These are phyloP conservation scores for Trametes versicolor DNA, from an alignment of 1,284 basidiomycete genomes.

Conservation along the genomic window DNA sequence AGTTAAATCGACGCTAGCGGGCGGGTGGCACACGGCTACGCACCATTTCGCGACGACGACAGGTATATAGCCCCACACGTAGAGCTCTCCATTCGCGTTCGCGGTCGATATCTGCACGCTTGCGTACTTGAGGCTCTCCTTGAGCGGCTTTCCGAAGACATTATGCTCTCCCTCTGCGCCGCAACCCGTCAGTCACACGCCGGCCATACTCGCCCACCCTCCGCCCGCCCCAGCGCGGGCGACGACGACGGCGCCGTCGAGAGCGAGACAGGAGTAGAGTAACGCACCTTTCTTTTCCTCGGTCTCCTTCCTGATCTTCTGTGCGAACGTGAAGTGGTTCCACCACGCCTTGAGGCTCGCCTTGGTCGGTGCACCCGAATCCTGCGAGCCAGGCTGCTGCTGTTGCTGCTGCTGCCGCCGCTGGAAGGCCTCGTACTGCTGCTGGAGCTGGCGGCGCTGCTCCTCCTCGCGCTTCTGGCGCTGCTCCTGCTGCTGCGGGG, in stretches of 20 bases:
- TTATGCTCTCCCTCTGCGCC: conserved; percentile 39
- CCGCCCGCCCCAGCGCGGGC: background rate
- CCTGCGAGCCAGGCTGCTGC: conserved; percentile 11
- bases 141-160: conserved; percentile 90
- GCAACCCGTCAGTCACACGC: conserved; percentile 20
- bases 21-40: conserved; percentile 45
- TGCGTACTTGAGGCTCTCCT: conserved; percentile 87
- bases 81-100: conserved; percentile 82
- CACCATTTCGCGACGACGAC: conserved; percentile 98
- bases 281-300: conserved; percentile 52
- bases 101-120: conserved; percentile 96
- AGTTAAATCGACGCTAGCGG: conserved; percentile 19
- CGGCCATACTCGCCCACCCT: conserved; percentile 4
- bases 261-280: conserved; percentile 6
- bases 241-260: conserved; percentile 4
- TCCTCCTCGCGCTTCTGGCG: conserved; percentile 14
- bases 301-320: conserved; percentile 63
- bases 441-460: conserved; percentile 18
- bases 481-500: conserved; percentile 16
- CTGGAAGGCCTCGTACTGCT: conserved; percentile 17
- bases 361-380: conserved; percentile 53
- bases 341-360: conserved; percentile 86
- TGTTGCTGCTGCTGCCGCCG: conserved; percentile 21
- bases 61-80: conserved; percentile 94
- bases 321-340: conserved; percentile 75